Percentiles rank a stretch among this genome's conserved stretches.
Evolutionary conservation across 2,329 filamentous ascomycete species (phyloP).

Genomic region (Colletotrichum higginsianum): DNA sequence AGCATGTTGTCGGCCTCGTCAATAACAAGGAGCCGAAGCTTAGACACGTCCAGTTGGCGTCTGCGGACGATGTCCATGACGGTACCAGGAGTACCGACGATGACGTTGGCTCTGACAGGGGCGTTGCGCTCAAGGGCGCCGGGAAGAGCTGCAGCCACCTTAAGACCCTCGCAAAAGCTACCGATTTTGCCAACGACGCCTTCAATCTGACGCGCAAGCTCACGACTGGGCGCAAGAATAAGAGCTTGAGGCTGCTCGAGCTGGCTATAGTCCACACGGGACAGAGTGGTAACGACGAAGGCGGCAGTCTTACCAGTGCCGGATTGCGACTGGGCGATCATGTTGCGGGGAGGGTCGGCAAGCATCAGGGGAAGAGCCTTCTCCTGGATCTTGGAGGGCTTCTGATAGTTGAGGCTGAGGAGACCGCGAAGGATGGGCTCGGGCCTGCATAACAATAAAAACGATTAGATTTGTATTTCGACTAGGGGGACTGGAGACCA

Average conservation of each 20-base stretch:
- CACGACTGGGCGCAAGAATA: constrained; percentile 91
- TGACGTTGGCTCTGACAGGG: constrained; percentile 80
- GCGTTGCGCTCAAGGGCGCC: constrained; percentile 79
- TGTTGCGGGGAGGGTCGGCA: constrained; percentile 87
- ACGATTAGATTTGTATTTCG: not conserved
- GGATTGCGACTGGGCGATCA: constrained; percentile 99
- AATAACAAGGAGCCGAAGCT: constrained; percentile 87
- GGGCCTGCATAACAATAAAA: constrained; percentile 46
- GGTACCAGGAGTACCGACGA: constrained; percentile 95
- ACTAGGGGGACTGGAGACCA: constrained; percentile 43
- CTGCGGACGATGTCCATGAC: constrained; percentile 89
- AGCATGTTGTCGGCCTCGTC: constrained; percentile 99
- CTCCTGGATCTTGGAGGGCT: constrained; percentile 98
- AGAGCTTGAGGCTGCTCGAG: constrained; percentile 85
- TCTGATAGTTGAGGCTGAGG: constrained; percentile 86
- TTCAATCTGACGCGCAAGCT: constrained; percentile 94
- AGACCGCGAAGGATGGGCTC: constrained; percentile 81
- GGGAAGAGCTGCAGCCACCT: constrained; percentile 86
- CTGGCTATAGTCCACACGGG: constrained; percentile 82
- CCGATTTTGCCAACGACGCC: constrained; percentile 89
- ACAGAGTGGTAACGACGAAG: constrained; percentile 92
- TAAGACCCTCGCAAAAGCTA: constrained; percentile 82
- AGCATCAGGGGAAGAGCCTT: constrained; percentile 92
- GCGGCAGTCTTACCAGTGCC: constrained; percentile 98
- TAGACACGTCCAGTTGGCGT: constrained; percentile 78